Conservation (phyloP, 345 rosid genomes). For the Linum usitatissimum region DNA sequence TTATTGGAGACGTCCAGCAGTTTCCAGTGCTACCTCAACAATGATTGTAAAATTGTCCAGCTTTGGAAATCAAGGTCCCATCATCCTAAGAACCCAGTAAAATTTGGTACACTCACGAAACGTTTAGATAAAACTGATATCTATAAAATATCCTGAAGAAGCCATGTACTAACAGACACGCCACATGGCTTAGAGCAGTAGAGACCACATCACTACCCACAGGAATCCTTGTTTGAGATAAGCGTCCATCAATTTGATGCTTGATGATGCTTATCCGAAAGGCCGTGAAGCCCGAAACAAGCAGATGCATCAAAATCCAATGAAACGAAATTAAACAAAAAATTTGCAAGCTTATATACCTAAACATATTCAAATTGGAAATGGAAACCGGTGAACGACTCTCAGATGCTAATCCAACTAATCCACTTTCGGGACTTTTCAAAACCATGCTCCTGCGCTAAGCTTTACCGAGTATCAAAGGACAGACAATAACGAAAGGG, state of each 20-base stretch:
- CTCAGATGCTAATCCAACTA: not conserved
- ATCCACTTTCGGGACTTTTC: not conserved
- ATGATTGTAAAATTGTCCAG: conserved; percentile 9
- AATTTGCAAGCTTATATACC: not conserved
- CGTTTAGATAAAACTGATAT: conserved; percentile 2
- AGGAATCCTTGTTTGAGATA: not conserved
- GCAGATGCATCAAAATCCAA: not conserved
- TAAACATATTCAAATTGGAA: not conserved
- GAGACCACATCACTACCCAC: not conserved
- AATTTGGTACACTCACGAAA: not conserved
- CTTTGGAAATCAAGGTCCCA: conserved; percentile 8
- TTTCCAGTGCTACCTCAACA: conserved; percentile 1
- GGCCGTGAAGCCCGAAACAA: not conserved
- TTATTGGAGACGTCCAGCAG: not conserved
- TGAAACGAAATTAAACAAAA: no score
- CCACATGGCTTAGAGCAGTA: not conserved
- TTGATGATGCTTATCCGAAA: conserved; percentile 2
- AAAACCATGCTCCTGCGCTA: not conserved
- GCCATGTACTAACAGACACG: conserved; percentile 6
- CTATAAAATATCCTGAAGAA: conserved; percentile 6
- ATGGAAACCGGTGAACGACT: not conserved
- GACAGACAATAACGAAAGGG: no score
- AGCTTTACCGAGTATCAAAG: no score
- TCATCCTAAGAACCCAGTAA: not conserved
- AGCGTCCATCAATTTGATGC: not conserved